These are phyloP conservation scores for Polymyxa betae DNA, from an alignment of 208 protist genomes.

Conservation along the genomic window DNA sequence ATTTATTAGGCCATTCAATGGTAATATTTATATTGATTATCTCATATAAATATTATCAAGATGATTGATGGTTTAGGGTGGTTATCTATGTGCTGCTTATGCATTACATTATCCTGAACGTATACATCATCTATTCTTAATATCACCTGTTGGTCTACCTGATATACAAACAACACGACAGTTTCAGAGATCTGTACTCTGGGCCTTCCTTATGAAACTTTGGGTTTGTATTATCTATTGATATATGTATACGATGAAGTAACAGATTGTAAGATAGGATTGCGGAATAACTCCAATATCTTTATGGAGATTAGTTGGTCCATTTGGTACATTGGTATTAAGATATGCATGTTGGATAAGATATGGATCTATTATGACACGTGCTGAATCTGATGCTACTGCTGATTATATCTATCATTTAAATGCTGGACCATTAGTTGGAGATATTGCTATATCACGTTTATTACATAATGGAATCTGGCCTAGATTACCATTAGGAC, in stretches of 20 bases:
- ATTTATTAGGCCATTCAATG: conserved; percentile 42
- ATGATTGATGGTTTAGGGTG: not conserved
- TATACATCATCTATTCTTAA: conserved; percentile 30
- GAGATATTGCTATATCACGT: not conserved
- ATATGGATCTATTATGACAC: conserved; percentile 2
- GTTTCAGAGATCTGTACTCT: not conserved
- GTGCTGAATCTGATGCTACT: not conserved
- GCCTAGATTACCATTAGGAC: not conserved
- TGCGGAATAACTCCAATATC: not conserved
- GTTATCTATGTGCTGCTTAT: conserved; percentile 24
- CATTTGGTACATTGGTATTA: not conserved
- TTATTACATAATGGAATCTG: not conserved
- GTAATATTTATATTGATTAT: not conserved
- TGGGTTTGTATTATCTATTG: not conserved
- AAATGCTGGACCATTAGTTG: conserved; percentile 24
- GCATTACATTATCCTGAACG: conserved; percentile 19
- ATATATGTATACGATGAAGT: not conserved
- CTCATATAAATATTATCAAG: not conserved
- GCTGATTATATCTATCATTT: conserved; percentile 38
- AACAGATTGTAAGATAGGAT: not conserved
- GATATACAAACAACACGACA: not conserved
- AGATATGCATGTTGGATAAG: not conserved
- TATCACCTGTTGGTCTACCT: conserved; percentile 31
- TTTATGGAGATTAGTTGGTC: not conserved
- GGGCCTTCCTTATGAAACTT: not conserved